phyloP scores from a whole-genome alignment of 176 grass and related monocot genomes.

The Chrysopogon serrulatus region DNA sequence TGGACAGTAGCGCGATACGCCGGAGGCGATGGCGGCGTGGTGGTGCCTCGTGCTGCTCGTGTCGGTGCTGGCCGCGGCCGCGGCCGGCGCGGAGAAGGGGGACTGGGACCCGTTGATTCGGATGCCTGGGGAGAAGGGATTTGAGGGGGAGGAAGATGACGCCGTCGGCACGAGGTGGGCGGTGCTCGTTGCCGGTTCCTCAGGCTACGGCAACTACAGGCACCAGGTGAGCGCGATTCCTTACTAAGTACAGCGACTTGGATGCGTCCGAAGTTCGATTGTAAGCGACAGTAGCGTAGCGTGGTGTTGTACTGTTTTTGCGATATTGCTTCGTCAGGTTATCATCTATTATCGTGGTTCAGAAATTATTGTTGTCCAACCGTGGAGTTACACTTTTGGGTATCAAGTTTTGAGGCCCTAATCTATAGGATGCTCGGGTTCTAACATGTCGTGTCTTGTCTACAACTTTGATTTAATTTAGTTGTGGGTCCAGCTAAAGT shows the following conservation, averaged over 20 bases:
- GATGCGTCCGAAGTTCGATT: not conserved
- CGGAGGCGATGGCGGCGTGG: conserved; percentile 5
- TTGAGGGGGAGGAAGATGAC: conserved; percentile 13
- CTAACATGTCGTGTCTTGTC: not conserved
- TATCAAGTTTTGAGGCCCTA: not conserved
- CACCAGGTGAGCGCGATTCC: conserved; percentile 53
- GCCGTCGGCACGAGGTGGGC: conserved; percentile 75
- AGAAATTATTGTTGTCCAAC: not conserved
- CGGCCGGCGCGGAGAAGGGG: conserved; percentile 16
- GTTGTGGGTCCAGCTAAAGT: not conserved
- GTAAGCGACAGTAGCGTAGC: not conserved
- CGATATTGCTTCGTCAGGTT: not conserved
- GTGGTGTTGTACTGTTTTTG: not conserved
- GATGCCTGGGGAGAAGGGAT: conserved; percentile 41
- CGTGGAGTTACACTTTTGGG: not conserved
- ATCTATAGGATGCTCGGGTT: not conserved
- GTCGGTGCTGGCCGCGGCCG: conserved; percentile 6
- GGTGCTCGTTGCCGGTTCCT: conserved; percentile 88
- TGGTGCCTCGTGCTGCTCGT: conserved; percentile 32
- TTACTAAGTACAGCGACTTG: not conserved
- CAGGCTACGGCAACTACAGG: conserved; percentile 80
- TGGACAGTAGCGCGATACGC: not conserved
- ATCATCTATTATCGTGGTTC: not conserved
- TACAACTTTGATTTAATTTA: not conserved
- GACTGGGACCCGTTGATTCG: conserved; percentile 57